Percentiles rank a stretch among this genome's conserved stretches.
Evolutionary conservation across 2,329 filamentous ascomycete species (phyloP).

Genomic region (Chrysosporium queenslandicum): DNA sequence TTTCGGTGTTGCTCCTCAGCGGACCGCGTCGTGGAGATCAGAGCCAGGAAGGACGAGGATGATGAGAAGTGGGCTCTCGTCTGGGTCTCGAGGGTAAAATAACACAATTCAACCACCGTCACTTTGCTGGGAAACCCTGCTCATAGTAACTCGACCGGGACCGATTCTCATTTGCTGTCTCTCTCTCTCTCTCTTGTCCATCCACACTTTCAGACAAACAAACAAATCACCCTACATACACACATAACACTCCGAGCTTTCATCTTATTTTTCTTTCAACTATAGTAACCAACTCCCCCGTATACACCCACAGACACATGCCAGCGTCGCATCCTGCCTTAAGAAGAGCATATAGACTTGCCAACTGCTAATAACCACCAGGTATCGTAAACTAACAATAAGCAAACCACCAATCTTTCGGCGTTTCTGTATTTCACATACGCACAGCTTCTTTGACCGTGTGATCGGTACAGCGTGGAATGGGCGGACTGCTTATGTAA

Average conservation of each 20-base stretch:
- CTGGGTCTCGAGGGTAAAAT: not conserved
- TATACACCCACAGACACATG: not conserved
- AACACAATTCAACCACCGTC: too few species aligned
- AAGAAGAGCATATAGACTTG: too few species aligned
- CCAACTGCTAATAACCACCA: too few species aligned
- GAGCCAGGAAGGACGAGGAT: too few species aligned
- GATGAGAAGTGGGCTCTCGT: too few species aligned
- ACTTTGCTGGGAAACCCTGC: too few species aligned
- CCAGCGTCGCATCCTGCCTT: constrained; percentile 2
- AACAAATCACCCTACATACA: not conserved
- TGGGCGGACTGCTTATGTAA: not conserved
- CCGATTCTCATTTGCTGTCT: constrained; percentile 1
- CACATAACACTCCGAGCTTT: not conserved
- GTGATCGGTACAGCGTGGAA: not conserved
- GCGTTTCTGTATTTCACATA: not conserved
- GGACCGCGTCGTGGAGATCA: constrained; percentile 9
- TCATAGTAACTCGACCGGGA: not conserved
- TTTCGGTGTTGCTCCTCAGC: too few species aligned
- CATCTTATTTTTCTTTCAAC: not conserved
- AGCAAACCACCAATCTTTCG: not conserved
- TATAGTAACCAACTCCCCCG: too few species aligned
- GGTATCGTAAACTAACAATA: too few species aligned
- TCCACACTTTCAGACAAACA: not conserved
- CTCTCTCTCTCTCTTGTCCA: not conserved
- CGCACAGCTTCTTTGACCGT: not conserved